A percentile compares a stretch with the other conserved stretches of the same genome.
phyloP scores from a whole-genome alignment of 805 yeast species.

The Kuraishia molischiana region DNA sequence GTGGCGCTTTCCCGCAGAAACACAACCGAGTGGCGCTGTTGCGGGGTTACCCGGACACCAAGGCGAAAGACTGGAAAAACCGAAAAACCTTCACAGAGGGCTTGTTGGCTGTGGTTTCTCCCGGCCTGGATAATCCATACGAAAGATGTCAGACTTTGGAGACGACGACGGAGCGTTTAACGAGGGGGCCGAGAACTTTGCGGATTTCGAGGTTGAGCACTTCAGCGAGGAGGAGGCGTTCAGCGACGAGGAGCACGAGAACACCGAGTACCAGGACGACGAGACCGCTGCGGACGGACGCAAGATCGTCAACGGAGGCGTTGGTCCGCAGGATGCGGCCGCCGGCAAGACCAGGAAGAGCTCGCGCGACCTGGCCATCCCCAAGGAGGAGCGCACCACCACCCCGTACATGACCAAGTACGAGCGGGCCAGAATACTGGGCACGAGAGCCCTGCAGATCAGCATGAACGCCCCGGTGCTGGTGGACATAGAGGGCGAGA shows the following conservation, averaged over 20 bases:
- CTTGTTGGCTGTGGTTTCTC: too few species aligned
- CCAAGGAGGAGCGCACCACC: constrained; percentile 81
- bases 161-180: constrained; percentile 52
- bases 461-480: constrained; percentile 98
- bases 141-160: constrained; percentile 37
- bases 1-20: too few species aligned
- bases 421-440: constrained; percentile 95
- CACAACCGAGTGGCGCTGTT: too few species aligned
- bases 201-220: constrained; percentile 80
- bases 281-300: constrained; percentile 53
- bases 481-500: constrained; percentile 97
- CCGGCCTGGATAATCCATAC: too few species aligned
- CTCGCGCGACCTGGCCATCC: constrained; percentile 73
- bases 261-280: constrained; percentile 29
- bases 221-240: constrained; percentile 24
- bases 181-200: constrained; percentile 60
- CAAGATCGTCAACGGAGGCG: constrained; percentile 61
- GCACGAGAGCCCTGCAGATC: constrained; percentile 95
- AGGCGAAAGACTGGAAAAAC: too few species aligned
- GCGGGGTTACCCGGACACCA: too few species aligned
- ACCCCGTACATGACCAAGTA: constrained; percentile 99
- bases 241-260: constrained; percentile 28
- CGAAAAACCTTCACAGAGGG: too few species aligned
- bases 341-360: constrained; percentile 44
- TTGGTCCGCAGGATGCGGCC: constrained; percentile 43